phyloP scores from a whole-genome alignment of 148 eudicot species.

The Dianthus caryophyllus region DNA sequence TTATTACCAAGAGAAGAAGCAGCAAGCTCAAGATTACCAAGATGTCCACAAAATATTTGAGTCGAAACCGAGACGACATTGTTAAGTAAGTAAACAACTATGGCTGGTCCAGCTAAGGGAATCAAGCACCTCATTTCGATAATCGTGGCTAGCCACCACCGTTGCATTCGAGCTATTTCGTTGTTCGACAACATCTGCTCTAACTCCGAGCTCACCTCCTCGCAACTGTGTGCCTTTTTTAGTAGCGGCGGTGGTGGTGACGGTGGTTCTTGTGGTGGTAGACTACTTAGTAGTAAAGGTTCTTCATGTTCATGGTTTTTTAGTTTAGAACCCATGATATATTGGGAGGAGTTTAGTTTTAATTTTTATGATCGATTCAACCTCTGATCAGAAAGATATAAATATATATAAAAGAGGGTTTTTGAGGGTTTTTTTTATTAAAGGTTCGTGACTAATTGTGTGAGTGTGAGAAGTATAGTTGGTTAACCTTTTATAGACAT shows the following conservation, averaged over 20 bases:
- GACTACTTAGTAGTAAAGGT: too few species aligned
- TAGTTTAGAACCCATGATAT: neutral
- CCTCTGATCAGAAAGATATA: too few species aligned
- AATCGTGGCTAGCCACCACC: constrained; percentile 28
- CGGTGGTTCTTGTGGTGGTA: neutral
- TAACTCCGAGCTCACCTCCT: constrained; percentile 24
- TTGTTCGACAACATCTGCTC: constrained; percentile 31
- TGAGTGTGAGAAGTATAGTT: too few species aligned
- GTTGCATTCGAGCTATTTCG: constrained; percentile 9
- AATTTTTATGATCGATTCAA: too few species aligned
- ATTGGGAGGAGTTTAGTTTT: too few species aligned
- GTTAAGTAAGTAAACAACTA: constrained; percentile 48
- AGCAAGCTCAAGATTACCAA: constrained; percentile 55
- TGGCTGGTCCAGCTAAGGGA: constrained; percentile 45
- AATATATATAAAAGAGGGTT: too few species aligned
- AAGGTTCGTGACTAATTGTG: too few species aligned
- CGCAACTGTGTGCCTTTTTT: neutral
- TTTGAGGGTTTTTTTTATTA: too few species aligned
- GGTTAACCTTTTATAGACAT: too few species aligned
- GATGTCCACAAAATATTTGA: constrained; percentile 56
- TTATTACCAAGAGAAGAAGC: constrained; percentile 53
- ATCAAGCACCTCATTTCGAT: constrained; percentile 33
- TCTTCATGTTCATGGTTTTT: too few species aligned
- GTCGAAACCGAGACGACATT: constrained; percentile 45
- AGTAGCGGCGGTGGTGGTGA: neutral